phyloP scores from a whole-genome alignment of 2,329 filamentous ascomycete species.

The Cercospora janseana region DNA sequence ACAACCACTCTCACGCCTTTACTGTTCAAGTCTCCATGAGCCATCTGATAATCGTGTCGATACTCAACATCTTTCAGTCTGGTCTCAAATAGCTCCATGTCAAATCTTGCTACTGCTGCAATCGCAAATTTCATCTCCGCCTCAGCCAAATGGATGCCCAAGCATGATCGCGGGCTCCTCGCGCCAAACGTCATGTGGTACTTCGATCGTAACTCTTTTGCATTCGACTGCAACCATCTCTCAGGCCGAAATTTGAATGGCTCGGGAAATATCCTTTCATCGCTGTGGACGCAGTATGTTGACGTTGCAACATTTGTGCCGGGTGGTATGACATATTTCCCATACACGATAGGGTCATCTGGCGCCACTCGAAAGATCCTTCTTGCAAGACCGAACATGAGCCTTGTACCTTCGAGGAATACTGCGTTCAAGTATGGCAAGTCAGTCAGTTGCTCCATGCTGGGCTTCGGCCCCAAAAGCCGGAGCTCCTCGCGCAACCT shows the following conservation, averaged over 20 bases:
- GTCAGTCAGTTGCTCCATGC: conserved; percentile 15
- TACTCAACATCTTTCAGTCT: conserved; percentile 22
- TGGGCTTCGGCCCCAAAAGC: conserved; percentile 10
- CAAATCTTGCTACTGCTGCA: conserved; percentile 34
- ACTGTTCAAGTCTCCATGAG: conserved; percentile 14
- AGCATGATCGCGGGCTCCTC: conserved; percentile 32
- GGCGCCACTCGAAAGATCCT: conserved; percentile 28
- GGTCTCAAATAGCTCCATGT: conserved; percentile 32
- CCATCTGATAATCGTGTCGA: conserved; percentile 18
- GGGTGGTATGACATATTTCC: conserved; percentile 18
- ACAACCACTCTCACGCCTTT: conserved; percentile 9
- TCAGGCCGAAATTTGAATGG: conserved; percentile 33
- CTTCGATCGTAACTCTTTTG: conserved; percentile 25
- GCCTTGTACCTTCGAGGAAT: conserved; percentile 28
- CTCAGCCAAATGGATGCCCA: conserved; percentile 38
- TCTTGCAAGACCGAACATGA: conserved; percentile 27
- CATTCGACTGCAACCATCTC: conserved; percentile 7
- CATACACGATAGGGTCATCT: conserved; percentile 15
- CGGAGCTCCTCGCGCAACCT: conserved; percentile 10
- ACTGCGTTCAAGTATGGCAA: conserved; percentile 25
- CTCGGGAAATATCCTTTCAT: conserved; percentile 34
- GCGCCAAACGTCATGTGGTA: conserved; percentile 37
- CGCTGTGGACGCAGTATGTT: conserved; percentile 35
- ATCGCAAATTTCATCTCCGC: conserved; percentile 37
- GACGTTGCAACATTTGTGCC: conserved; percentile 33